These are phyloP conservation scores for Calocybe gambosa DNA, from an alignment of 1,284 basidiomycete genomes.

Conservation along the genomic window DNA sequence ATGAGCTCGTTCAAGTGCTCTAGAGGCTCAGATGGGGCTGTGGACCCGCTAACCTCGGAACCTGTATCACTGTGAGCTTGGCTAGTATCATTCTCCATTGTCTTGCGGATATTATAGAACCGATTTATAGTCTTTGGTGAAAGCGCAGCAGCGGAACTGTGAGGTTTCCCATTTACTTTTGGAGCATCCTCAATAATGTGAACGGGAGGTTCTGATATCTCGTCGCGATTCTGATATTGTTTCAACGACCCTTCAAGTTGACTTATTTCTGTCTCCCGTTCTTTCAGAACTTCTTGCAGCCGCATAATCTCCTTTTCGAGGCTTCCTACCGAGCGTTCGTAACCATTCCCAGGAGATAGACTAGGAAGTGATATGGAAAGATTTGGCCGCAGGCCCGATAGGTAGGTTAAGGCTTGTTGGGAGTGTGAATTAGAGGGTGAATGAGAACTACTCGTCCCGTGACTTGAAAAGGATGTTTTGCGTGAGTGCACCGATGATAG, in stretches of 20 bases:
- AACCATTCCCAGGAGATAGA: constrained; percentile 32
- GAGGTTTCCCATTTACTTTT: constrained; percentile 19
- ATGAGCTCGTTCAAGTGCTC: constrained; percentile 81
- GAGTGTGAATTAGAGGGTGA: constrained; percentile 45
- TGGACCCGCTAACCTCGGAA: constrained; percentile 26
- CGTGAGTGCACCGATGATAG: constrained; percentile 84
- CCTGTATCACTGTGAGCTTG: constrained; percentile 23
- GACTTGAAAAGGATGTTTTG: constrained; percentile 70
- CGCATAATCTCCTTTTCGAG: constrained; percentile 91
- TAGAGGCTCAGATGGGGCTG: constrained; percentile 45
- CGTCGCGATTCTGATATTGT: constrained; percentile 33
- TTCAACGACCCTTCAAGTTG: constrained; percentile 66
- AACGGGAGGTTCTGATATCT: constrained; percentile 12
- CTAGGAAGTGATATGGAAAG: constrained; percentile 55
- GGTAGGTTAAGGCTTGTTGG: constrained; percentile 19
- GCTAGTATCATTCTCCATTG: constrained; percentile 47
- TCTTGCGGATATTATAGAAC: constrained; percentile 65
- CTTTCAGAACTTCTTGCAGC: constrained; percentile 81
- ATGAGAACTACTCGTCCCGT: constrained; percentile 60
- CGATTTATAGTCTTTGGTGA: constrained; percentile 65
- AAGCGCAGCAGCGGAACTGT: constrained; percentile 30
- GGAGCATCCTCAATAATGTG: constrained; percentile 16
- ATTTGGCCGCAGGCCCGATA: constrained; percentile 42
- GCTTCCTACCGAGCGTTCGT: constrained; percentile 72
- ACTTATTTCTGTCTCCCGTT: constrained; percentile 82